Base-by-base conservation (phyloP, 2,329 filamentous ascomycete species). In the Phialocephala subalpina region DNA sequence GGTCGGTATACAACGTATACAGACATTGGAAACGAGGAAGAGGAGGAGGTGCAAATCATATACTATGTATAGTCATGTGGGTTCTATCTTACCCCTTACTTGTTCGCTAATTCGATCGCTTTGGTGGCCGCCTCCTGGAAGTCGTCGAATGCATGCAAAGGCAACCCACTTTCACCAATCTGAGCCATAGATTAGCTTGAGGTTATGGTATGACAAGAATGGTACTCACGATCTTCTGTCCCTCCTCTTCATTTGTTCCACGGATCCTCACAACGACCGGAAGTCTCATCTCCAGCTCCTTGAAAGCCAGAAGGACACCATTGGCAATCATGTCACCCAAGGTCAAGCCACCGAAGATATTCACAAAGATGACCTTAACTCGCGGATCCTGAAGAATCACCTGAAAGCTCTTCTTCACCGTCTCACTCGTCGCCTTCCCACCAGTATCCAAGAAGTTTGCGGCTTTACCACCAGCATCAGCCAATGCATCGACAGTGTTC, bases 381-480 rank as follows among this genome's bases (percentile, higher is more conserved):
- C 92, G 83, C 1, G 84, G 78, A 72, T 97, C 93, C 5, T 83
- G 81, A 55, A 93, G 81, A 20, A 97, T 87, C 14, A 94, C 85
- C 64, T 89, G 84, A 76, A 97, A 96, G 1, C 88, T 90, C 63
- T 87, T 87, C 75, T 90, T 89, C 71, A 97, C 93, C 0, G 93
- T 97, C 69, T 91, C 88, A 35, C 87, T 87, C 0, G 93, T 97
- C 0, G 94, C 94, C 77, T 97, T 96, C 40, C 94, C 94, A 33
- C 94, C 94, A 0, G 92, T 97, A 77, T 97, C 94, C 62, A 97
- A 84, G 77, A 97, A 97, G 73, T 97, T 97, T 12, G 92, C 88
- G 27, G 90, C 90, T 38, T 82, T 79, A 1, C 92, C 92, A 9
- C 90, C 90, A 62, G 87, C 86, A 14, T 87, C 80, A 2, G 86